These are phyloP conservation scores for Starmerella lactis-condensi DNA, from an alignment of 805 yeast species.

Conservation along the genomic window DNA sequence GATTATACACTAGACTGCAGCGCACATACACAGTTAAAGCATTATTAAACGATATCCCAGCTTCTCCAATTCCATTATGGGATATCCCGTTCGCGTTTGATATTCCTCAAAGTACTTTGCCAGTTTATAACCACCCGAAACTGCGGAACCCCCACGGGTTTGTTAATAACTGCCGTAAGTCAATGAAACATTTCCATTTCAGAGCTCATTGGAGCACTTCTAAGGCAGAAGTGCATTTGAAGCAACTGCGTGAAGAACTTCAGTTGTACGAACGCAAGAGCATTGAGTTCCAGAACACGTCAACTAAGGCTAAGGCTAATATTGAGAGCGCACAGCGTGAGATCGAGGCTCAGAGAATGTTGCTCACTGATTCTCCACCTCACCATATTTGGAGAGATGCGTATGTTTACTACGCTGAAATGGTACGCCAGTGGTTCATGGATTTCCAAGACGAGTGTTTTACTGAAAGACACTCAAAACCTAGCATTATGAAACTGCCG, in stretches of 20 bases:
- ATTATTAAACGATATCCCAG: not conserved
- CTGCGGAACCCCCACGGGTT: too few relatives aligned
- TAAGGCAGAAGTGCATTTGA: slow-evolving; percentile 1
- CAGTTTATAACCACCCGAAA: too few relatives aligned
- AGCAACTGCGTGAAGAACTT: not conserved
- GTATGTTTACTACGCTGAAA: slow-evolving; percentile 1
- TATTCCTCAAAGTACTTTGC: not conserved
- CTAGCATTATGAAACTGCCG: too few relatives aligned
- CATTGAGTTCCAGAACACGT: not conserved
- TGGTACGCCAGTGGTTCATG: not conserved
- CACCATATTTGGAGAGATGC: slow-evolving; percentile 3
- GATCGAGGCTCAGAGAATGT: not conserved
- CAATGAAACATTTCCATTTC: slow-evolving; percentile 3
- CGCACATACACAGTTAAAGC: slow-evolving; percentile 2
- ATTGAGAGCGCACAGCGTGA: not conserved
- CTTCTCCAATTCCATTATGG: slow-evolving; percentile 3
- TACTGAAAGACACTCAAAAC: too few relatives aligned
- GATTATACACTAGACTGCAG: not conserved
- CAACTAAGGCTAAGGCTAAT: not conserved
- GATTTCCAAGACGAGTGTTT: not conserved
- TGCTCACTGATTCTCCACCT: slow-evolving; percentile 1
- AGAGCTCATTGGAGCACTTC: slow-evolving; percentile 3
- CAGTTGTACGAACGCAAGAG: not conserved
- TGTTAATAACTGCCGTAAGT: slow-evolving; percentile 1
- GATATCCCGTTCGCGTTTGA: slow-evolving; percentile 1